Evolutionary conservation across 371 early-diverging fungal species (phyloP).

Genomic region (Homolaphlyctis polyrhiza): DNA sequence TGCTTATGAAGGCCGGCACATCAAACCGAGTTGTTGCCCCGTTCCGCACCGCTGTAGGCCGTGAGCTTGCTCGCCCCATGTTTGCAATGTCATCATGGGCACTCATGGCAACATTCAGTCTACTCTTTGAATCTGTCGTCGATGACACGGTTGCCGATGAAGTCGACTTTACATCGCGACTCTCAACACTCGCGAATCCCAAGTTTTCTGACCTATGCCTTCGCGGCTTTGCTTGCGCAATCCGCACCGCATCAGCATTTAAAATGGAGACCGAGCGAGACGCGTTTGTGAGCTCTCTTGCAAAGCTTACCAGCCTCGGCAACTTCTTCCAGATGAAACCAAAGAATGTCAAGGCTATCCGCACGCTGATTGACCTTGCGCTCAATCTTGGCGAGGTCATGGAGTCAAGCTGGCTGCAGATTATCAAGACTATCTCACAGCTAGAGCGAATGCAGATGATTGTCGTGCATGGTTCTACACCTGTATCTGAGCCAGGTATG

Average conservation of each 20-base stretch:
- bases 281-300: slow-evolving; percentile 50
- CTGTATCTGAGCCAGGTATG: too few relatives aligned
- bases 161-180: not conserved
- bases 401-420: slow-evolving; percentile 46
- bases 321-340: slow-evolving; percentile 35
- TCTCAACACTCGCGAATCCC: slow-evolving; percentile 19
- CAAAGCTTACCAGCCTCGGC: slow-evolving; percentile 42
- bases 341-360: slow-evolving; percentile 47
- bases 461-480: not conserved
- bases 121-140: slow-evolving; percentile 39
- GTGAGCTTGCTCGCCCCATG: slow-evolving; percentile 48
- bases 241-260: slow-evolving; percentile 39
- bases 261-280: slow-evolving; percentile 51
- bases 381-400: slow-evolving; percentile 38
- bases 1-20: slow-evolving; percentile 21
- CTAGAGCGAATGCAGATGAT: slow-evolving; percentile 42
- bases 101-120: slow-evolving; percentile 45
- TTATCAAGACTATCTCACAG: slow-evolving; percentile 37
- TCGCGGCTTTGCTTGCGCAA: slow-evolving; percentile 40
- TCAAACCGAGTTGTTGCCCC: slow-evolving; percentile 13
- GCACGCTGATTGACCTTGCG: slow-evolving; percentile 37
- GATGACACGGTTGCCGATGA: slow-evolving; percentile 20
- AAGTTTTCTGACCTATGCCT: slow-evolving; percentile 39
- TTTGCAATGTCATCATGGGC: slow-evolving; percentile 44
- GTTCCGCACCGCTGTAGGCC: slow-evolving; percentile 29